Conservation (phyloP, 2,329 filamentous ascomycete genomes). For the Mycogone perniciosa region DNA sequence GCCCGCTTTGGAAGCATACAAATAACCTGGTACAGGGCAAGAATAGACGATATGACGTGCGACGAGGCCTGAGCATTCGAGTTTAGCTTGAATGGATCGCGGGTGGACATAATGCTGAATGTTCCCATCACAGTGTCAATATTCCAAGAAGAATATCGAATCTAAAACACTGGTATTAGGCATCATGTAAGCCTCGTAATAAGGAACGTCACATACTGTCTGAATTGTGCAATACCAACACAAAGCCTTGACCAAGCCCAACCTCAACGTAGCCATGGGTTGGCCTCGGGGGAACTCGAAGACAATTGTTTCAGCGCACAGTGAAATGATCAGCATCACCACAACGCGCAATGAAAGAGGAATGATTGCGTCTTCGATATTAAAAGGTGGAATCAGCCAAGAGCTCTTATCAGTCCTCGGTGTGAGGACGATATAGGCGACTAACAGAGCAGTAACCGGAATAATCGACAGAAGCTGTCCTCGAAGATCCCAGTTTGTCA, state of each 20-base stretch:
- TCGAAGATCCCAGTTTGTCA: conserved; percentile 24
- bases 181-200: fast-evolving
- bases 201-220: conserved; percentile 20
- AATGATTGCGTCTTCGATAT: conserved; percentile 21
- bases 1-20: conserved; percentile 25
- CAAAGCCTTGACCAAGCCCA: conserved; percentile 26
- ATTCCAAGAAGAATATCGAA: conserved; percentile 27
- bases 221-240: conserved; percentile 31
- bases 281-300: conserved; percentile 20
- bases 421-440: conserved; percentile 23
- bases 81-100: conserved; percentile 22
- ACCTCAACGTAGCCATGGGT: conserved; percentile 12
- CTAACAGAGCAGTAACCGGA: conserved; percentile 23
- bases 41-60: conserved; percentile 22
- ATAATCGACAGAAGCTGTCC: conserved; percentile 20
- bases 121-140: conserved; percentile 23
- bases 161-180: conserved; percentile 16
- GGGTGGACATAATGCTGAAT: conserved; percentile 27
- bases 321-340: conserved; percentile 13
- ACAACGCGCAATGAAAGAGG: conserved; percentile 20
- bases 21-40: conserved; percentile 28
- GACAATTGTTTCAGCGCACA: conserved; percentile 15
- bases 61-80: conserved; percentile 22
- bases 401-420: background rate
- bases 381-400: conserved; percentile 2